Evolutionary conservation across 192 early-diverging fungal species (phyloP).

Genomic region (Coemansia sp.): DNA sequence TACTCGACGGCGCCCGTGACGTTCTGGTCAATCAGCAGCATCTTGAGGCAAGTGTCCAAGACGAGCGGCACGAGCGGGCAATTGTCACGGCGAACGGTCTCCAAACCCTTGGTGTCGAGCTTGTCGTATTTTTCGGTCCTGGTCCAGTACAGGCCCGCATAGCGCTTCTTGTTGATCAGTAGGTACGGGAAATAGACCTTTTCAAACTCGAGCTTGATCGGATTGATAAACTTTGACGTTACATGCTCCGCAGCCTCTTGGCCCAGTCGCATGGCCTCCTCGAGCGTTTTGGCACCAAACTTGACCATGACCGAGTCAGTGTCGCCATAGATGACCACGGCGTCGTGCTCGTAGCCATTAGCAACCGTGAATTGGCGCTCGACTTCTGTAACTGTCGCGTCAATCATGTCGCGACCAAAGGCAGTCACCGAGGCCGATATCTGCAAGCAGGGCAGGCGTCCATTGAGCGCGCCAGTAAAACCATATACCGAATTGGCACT

Average conservation of each 20-base stretch:
- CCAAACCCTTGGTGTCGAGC: conserved; percentile 96
- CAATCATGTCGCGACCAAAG: conserved; percentile 97
- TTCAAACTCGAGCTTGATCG: conserved; percentile 99
- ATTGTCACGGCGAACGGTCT: conserved; percentile 97
- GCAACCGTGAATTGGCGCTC: conserved; percentile 80
- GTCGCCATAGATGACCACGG: conserved; percentile 96
- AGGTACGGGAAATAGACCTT: conserved; percentile 99
- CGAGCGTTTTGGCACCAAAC: conserved; percentile 82
- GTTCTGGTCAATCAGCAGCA: conserved; percentile 89
- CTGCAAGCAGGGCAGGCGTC: conserved; percentile 88
- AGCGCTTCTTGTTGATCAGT: conserved; percentile 98
- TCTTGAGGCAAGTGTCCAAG: conserved; percentile 88
- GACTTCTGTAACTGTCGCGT: conserved; percentile 80
- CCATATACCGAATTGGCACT: conserved; percentile 98
- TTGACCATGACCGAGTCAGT: conserved; percentile 99
- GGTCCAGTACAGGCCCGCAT: conserved; percentile 98
- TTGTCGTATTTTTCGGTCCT: conserved; percentile 92
- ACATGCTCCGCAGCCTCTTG: conserved; percentile 85
- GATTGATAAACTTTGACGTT: conserved; percentile 81
- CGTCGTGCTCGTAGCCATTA: conserved; percentile 89
- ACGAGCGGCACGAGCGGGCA: conserved; percentile 91
- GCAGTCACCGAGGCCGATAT: conserved; percentile 94
- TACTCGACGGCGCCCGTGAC: conserved; percentile 83
- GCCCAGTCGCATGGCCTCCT: conserved; percentile 87
- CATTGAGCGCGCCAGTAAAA: conserved; percentile 93